Conservation (phyloP, 768 basidiomycete genomes). For the Podaxis pistillaris region DNA sequence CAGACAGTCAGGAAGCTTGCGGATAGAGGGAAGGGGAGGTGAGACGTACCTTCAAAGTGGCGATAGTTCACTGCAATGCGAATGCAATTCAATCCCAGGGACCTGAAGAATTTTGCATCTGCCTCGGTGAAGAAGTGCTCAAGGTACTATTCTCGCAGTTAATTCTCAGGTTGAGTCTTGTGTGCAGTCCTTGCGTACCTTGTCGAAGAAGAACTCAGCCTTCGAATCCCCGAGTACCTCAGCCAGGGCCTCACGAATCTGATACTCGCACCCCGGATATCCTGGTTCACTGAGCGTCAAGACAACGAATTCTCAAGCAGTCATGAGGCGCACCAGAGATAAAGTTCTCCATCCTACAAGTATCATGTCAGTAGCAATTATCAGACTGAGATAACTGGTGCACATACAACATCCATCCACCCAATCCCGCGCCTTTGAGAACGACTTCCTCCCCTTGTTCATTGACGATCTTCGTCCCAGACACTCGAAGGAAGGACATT, state of each 20-base stretch:
- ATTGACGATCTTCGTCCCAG: conserved; percentile 61
- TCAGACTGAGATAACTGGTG: conserved; percentile 20
- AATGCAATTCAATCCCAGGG: conserved; percentile 77
- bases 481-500: conserved; percentile 56
- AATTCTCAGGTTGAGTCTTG: background rate
- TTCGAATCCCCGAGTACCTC: conserved; percentile 64
- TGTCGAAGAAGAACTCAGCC: conserved; percentile 82
- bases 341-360: conserved; percentile 70
- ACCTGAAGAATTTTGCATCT: conserved; percentile 77
- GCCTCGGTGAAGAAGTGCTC: conserved; percentile 80
- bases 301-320: background rate
- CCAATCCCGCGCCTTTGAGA: conserved; percentile 73
- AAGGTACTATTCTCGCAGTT: conserved; percentile 50
- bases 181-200: conserved; percentile 37
- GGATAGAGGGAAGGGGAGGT: background rate
- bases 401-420: conserved; percentile 88
- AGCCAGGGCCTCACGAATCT: conserved; percentile 71
- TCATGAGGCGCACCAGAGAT: conserved; percentile 47
- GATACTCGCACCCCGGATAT: conserved; percentile 79
- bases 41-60: conserved; percentile 57
- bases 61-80: conserved; percentile 74
- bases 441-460: conserved; percentile 55
- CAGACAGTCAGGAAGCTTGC: background rate
- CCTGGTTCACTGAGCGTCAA: conserved; percentile 31
- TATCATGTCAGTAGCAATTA: conserved; percentile 8